Evolutionary conservation across 2,329 filamentous ascomycete species (phyloP), one percentile per base, ranked within the genome.

Genomic region (Colletotrichum simmondsii): DNA sequence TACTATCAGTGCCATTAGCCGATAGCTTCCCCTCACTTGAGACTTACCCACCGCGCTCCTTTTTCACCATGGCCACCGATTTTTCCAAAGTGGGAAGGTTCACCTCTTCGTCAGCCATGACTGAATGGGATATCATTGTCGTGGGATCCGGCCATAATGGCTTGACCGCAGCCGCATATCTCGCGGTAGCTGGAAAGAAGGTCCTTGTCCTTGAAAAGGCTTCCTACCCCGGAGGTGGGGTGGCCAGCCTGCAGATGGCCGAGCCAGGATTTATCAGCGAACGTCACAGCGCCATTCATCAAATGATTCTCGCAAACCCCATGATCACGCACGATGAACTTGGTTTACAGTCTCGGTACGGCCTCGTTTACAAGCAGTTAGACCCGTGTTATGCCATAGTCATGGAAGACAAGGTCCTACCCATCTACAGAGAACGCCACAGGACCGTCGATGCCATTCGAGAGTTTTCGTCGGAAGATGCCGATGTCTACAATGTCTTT

Each of bases 71-170:
- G 54, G 30, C 28, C n/a, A 19, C 28, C 19, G 16, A 32, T 22
- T 57, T 57, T n/a, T 30, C 32, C n/a, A 46, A 35, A 22, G 8
- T 62, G 37, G 59, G 37, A 24, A 46, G 53, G 22, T 10, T 56
- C 11, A 56, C n/a, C 37, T 1, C 35, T 28, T 24, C 7, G 30
- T 16, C 24, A 53, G 37, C 19, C 24, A 65, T 35, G 4, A 16
- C 28, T 8, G 63, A 58, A 8, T 65, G 63, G 53, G 66, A 73
- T n/a, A 68, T 65, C 32, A 68, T 74, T 42, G 70, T 74, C 11
- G 30, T 74, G 19, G 71, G 71, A 16, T 70, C 52, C 4, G 71
- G 71, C 6, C 68, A 74, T 49, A 74, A 74, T 59, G 71, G 71
- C 5, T 61, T 74, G 5, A 72, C 68, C 14, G 57, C 71, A 22